Evolutionary conservation across 768 basidiomycete species (phyloP), one percentile per base, ranked within the genome.

Genomic region (Sporobolomyces roseus): DNA sequence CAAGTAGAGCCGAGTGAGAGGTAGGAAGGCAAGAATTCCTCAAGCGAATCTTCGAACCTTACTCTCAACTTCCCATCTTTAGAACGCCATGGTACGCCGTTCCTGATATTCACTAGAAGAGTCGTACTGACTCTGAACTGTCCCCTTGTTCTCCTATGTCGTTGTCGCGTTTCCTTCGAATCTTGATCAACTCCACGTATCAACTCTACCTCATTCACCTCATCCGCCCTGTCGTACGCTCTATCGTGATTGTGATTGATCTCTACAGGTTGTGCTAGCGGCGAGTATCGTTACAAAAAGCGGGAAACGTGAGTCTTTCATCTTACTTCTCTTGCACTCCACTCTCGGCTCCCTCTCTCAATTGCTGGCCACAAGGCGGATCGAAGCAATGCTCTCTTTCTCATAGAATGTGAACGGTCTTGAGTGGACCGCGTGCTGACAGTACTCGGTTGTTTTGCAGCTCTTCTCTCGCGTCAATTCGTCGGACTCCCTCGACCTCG

Each of bases 391-490:
- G n/a, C n/a, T n/a, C n/a, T n/a, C n/a, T n/a, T n/a, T n/a, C n/a
- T n/a, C n/a, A n/a, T n/a, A n/a, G n/a, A n/a, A n/a, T n/a, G n/a
- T n/a, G n/a, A n/a, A n/a, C n/a, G n/a, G n/a, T n/a, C n/a, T n/a
- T n/a, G n/a, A n/a, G n/a, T n/a, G n/a, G n/a, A n/a, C n/a, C n/a
- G n/a, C n/a, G n/a, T 58, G 9, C 36, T 29, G 45, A 60, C 55
- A 30, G 10, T 2, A 27, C 29, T 45, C 30, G 49, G 17, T 14
- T 23, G 8, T 30, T 35, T 4, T 49, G 9, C 77, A 97, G 94
- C 92, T 74, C 88, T 99, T 27, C 86, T 98, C 71, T 97, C 93
- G 70, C 89, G 96, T 70, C 93, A 97, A 76, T 98, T 98, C 78
- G 85, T 91, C 70, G 90, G 91, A 73, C 89, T 99, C 85, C 85